Evolutionary conservation across 2,329 filamentous ascomycete species (phyloP), one percentile per base, ranked within the genome.

Genomic region (Ophiostoma tasmaniense): DNA sequence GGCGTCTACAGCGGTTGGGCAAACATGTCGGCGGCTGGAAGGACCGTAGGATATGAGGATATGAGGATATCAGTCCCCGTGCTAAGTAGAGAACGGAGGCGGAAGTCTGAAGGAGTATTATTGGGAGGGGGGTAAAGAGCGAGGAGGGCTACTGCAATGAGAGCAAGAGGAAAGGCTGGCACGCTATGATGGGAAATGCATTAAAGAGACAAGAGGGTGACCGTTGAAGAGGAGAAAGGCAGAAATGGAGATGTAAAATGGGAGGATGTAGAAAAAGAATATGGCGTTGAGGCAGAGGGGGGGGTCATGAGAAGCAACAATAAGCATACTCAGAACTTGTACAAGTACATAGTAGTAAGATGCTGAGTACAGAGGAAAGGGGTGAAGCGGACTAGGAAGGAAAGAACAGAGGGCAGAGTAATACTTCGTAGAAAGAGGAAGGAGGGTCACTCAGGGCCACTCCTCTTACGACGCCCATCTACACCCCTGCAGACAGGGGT

Each of bases 151-250:
- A 25, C 10, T 22, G 50, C 10, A 61, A 55, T 28, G 50, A 25
- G 59, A 62, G 59, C 59, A 35, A 35, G 13, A 62, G n/a, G 64
- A 37, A 50, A 50, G 64, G 64, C 64, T 20, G 30, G 30, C n/a
- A 35, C 33, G 30, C 25, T 30, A 62, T 30, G 22, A 25, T 59
- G 22, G 22, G 52, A 22, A 59, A 25, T 59, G 59, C 59, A 35
- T 30, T 62, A 25, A 45, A 45, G 17, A 45, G 42, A 17, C 42
- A 62, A 37, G 61, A 64, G 61, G 30, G 30, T n/a, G 28, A 11
- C 61, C 61, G 61, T 64, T 64, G 61, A 64, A 64, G 61, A 35
- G 61, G 61, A 64, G 14, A 61, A 61, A 61, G 25, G 55, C 22
- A 61, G 25, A 30, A 14, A 61, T 61, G 55, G 22, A 61, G 55